Evolutionary conservation across 129 eudicot genomes (phyloP), one percentile per base, ranked within the genome.

Genomic region (Artemisia annua): DNA sequence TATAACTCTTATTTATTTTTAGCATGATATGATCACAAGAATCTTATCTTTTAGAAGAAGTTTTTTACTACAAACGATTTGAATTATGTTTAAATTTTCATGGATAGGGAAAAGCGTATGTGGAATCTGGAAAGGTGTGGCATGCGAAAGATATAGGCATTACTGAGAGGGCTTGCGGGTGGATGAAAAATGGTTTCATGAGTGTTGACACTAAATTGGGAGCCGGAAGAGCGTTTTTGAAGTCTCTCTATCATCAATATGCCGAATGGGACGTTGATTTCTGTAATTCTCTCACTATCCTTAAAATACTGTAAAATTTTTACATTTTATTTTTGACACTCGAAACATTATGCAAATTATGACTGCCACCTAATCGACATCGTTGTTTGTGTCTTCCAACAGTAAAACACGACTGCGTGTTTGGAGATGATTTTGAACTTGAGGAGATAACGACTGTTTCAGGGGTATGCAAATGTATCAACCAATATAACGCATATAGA

Each of bases 151-250:
- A 95, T 80, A 83, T 95, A 52, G 99, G 99, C 39, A 75, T 83
- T 1, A 82, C 79, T 73, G 96, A 88, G 78, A 88, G 85, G 81
- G 64, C 85, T 39, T 95, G 99, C 61, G 84, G 69, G 58, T 95
- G 99, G 99, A 95, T 95, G 99, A 51, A 44, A 28, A 79, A 90
- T 22, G 96, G 99, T 54, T 95, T 95, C 81, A 95, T 95, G 99
- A 82, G 96, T 70, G 97, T 95, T 1, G 75, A 95, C 66, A 88
- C 99, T 28, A 73, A 81, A 73, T 68, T 76, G 49, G 99, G 96
- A 64, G 97, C 99, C 17, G 99, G 96, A 71, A 87, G 83, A 82
- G 99, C 99, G 5, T 95, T 95, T 72, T 64, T 95, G 72, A 85
- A 85, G 85, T 95, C 99, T 32, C 96, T 95, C 26, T 76, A 95